Evolutionary conservation across 257 asterid genomes (phyloP).

Genomic region (Vinca minor): DNA sequence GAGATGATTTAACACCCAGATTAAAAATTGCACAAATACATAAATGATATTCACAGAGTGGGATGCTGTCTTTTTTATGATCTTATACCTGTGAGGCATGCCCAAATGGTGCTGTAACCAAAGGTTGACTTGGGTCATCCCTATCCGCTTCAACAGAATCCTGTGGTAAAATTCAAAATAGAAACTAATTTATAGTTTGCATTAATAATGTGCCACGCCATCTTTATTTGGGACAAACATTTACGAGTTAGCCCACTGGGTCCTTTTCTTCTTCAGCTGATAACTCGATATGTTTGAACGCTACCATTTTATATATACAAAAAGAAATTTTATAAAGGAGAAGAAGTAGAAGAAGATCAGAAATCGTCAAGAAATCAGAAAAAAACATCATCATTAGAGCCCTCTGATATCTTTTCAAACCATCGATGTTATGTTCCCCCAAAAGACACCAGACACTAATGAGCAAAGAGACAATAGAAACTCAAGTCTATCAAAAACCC

Average conservation of each 20-base stretch:
- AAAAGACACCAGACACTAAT: no score
- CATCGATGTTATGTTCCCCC: no score
- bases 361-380: background rate
- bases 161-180: slow-evolving; percentile 19
- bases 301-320: background rate
- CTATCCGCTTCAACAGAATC: slow-evolving; percentile 68
- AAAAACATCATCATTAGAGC: background rate
- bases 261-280: background rate
- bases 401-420: no score
- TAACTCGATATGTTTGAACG: background rate
- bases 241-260: background rate
- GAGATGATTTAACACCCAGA: background rate
- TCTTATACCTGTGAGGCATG: slow-evolving; percentile 93
- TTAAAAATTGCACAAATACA: background rate
- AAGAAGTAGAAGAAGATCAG: background rate
- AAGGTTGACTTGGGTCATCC: slow-evolving; percentile 89
- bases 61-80: background rate
- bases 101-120: slow-evolving; percentile 98
- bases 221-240: background rate
- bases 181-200: slow-evolving; percentile 18
- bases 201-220: background rate
- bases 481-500: no score
- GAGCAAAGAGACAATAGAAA: no score
- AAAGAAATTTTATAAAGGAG: background rate
- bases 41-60: background rate